Percentiles rank a stretch among this genome's conserved stretches.
These are phyloP conservation scores for Leptodermis oblonga DNA, from an alignment of 257 asterid species.

Conservation along the genomic window DNA sequence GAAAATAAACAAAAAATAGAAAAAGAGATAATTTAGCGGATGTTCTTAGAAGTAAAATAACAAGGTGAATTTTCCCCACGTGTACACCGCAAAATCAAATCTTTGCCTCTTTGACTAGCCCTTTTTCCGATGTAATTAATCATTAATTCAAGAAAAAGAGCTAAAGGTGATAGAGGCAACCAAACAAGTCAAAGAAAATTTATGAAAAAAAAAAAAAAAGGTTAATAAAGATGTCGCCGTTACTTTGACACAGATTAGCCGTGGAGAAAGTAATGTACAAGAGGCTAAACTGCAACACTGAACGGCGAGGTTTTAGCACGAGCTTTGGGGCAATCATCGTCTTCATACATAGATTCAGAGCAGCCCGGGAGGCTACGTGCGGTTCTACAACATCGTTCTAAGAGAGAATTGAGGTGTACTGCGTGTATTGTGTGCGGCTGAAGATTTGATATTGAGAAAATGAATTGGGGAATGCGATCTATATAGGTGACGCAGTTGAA, in stretches of 20 bases:
- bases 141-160: conserved; percentile 32
- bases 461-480: too few relatives aligned
- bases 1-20: too few relatives aligned
- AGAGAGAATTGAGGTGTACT: background rate
- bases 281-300: conserved; percentile 75
- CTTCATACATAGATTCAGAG: conserved; percentile 53
- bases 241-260: conserved; percentile 72
- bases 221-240: conserved; percentile 38
- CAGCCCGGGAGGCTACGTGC: conserved; percentile 95
- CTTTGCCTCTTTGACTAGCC: conserved; percentile 69
- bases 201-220: too few relatives aligned
- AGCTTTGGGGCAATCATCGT: conserved; percentile 79
- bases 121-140: conserved; percentile 21
- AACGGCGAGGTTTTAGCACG: conserved; percentile 69
- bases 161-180: conserved; percentile 65
- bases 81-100: conserved; percentile 44
- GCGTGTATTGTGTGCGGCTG: background rate
- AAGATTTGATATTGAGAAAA: too few relatives aligned
- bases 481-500: too few relatives aligned
- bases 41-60: conserved; percentile 65
- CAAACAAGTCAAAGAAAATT: too few relatives aligned
- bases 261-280: conserved; percentile 34
- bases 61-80: conserved; percentile 47
- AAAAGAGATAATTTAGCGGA: conserved; percentile 31
- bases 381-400: background rate